These are phyloP conservation scores for Neurospora pannonica DNA, from an alignment of 495 filamentous ascomycete species.

Conservation along the genomic window DNA sequence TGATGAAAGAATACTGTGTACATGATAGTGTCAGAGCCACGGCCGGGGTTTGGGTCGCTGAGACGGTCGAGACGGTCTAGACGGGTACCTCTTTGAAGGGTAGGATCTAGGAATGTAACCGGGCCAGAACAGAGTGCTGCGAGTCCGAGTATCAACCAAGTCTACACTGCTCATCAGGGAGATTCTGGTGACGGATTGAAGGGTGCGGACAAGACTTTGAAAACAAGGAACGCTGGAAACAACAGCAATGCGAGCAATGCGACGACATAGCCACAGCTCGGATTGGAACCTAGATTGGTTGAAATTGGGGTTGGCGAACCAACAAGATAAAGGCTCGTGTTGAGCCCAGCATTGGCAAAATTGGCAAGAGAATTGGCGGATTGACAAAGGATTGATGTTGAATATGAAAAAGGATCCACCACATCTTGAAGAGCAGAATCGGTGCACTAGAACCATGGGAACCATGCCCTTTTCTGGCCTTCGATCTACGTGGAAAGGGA, in stretches of 20 bases:
- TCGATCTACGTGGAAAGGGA: neutral
- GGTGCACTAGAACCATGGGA: neutral
- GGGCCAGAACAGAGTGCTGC: neutral
- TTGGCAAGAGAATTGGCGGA: neutral
- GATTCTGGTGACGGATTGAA: neutral
- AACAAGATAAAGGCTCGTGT: neutral
- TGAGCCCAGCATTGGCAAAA: neutral
- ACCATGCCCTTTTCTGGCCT: neutral
- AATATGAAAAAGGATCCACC: too few species aligned
- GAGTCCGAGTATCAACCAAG: neutral
- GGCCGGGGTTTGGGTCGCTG: neutral
- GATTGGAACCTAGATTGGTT: neutral
- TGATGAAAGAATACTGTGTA: neutral
- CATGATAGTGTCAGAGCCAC: neutral
- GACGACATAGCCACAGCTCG: neutral
- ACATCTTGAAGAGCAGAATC: neutral
- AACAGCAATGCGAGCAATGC: neutral
- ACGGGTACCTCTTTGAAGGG: neutral
- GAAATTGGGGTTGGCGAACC: neutral
- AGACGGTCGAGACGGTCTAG: neutral
- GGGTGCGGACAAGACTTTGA: neutral
- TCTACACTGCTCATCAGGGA: neutral
- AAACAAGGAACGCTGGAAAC: neutral
- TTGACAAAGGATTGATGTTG: neutral
- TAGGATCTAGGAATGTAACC: neutral